Conservation (phyloP, 345 rosid genomes). For the Nasturtium officinale region DNA sequence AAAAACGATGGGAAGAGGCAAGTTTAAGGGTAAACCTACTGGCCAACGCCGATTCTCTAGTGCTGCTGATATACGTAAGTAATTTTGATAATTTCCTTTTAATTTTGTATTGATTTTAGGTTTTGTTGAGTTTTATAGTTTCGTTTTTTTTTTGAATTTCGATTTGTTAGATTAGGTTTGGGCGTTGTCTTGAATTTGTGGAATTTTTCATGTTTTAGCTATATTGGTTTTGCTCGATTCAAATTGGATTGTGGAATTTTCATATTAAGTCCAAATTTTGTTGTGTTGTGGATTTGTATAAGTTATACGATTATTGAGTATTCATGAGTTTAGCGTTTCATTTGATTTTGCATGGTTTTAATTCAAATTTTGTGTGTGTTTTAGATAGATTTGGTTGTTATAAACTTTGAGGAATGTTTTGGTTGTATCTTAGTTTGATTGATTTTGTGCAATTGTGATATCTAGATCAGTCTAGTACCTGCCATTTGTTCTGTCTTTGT, state of each 20-base stretch:
- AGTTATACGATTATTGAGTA: not conserved
- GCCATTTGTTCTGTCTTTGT: not conserved
- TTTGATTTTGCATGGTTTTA: not conserved
- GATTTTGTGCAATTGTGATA: not conserved
- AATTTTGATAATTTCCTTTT: not conserved
- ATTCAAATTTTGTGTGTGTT: not conserved
- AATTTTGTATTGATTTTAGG: not conserved
- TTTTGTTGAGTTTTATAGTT: not conserved
- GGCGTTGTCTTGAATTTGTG: not conserved
- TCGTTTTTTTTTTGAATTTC: not conserved
- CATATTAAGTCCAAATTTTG: not conserved
- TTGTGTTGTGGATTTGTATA: not conserved
- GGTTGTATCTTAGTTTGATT: not conserved
- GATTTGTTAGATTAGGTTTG: not conserved
- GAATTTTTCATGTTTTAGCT: not conserved
- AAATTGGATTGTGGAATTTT: not conserved
- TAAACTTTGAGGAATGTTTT: not conserved
- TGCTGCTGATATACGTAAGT: conserved; percentile 64
- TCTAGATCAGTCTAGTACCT: not conserved
- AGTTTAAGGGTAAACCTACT: conserved; percentile 78
- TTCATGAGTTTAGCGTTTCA: not conserved
- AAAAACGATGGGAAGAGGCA: conserved; percentile 64
- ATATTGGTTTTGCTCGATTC: not conserved
- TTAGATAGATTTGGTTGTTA: conserved; percentile 9
- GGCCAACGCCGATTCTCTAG: conserved; percentile 76